Base-by-base conservation (phyloP, 495 filamentous ascomycete species). In the Penicillium lividum region DNA sequence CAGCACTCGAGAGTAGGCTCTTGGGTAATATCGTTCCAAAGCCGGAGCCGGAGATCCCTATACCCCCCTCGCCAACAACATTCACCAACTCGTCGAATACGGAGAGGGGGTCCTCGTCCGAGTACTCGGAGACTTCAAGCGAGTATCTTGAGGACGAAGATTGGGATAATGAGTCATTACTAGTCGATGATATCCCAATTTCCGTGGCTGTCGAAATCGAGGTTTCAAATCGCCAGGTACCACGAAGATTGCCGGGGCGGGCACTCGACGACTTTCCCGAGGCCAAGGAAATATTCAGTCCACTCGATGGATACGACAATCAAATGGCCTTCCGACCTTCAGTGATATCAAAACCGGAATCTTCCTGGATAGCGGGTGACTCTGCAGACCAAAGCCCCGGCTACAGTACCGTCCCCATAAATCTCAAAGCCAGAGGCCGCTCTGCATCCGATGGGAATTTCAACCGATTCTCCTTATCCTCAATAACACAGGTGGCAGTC, bases 381-480 rank as follows among this genome's bases (percentile, higher is more conserved):
- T 27, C 18, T 22, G 4, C 43, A 25, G 16, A 46, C 43, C 16
- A 46, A 46, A 10, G 4, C 27, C 3, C 13, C 46, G 13, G 27
- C 4, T 29, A 11, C 27, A 31, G 11, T 5, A 4, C 46, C 38
- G 42, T 56, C 22, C 54, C 45, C 13, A 30, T 50, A 16, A 40
- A 38, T 3, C 28, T 31, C 4, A 40, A 51, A 33, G 4, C 30
- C 18, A 53, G 49, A 49, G 25, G 46, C 27, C 46, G 46, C 29
- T 46, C 44, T 27, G 49, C 59, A 27, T 53, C 51, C 27, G 51
- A 49, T 18, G 46, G 46, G 11, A 42, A 53, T 27, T 15, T 28
- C 34, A 29, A 27, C 22, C 7, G 13, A 16, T 16, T 25, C 5
- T 30, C 36, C 13, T 15, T 34, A n/a, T 27, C 18, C 18, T 16